Evolutionary conservation across 495 filamentous ascomycete species (phyloP).

Genomic region (Clavariopsis aquatica): DNA sequence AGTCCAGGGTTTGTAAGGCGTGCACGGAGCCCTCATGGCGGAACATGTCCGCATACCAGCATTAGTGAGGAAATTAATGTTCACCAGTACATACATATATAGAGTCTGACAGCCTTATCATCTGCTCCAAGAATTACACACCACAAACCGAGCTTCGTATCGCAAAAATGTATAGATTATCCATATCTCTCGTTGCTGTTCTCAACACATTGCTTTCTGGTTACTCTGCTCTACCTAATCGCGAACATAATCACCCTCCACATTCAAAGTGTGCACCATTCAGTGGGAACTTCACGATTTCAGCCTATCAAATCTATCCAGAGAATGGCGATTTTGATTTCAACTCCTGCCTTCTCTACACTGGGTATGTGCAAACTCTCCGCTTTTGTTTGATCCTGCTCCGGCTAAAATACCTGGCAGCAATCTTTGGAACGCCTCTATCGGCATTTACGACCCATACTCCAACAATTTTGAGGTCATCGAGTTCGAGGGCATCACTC

Average conservation of each 20-base stretch:
- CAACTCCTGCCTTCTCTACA: slow-evolving; percentile 2
- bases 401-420: background rate
- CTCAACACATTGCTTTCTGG: background rate
- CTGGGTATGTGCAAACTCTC: no score
- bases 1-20: background rate
- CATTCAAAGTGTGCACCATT: slow-evolving; percentile 1
- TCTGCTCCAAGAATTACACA: background rate
- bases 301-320: slow-evolving; percentile 6
- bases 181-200: background rate
- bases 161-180: background rate
- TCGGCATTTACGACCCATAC: slow-evolving; percentile 24
- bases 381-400: no score
- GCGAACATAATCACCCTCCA: background rate
- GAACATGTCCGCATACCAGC: no score
- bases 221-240: background rate
- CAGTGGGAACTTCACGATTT: slow-evolving; percentile 8
- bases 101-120: no score
- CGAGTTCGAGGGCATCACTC: slow-evolving; percentile 12
- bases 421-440: slow-evolving; percentile 9
- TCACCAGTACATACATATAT: no score
- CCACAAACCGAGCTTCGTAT: background rate
- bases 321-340: slow-evolving; percentile 17
- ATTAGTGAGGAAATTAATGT: no score
- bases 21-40: background rate
- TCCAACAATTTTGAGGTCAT: background rate